Base-by-base conservation (phyloP, 176 grass and related monocot species). In the Ensete ventricosum region DNA sequence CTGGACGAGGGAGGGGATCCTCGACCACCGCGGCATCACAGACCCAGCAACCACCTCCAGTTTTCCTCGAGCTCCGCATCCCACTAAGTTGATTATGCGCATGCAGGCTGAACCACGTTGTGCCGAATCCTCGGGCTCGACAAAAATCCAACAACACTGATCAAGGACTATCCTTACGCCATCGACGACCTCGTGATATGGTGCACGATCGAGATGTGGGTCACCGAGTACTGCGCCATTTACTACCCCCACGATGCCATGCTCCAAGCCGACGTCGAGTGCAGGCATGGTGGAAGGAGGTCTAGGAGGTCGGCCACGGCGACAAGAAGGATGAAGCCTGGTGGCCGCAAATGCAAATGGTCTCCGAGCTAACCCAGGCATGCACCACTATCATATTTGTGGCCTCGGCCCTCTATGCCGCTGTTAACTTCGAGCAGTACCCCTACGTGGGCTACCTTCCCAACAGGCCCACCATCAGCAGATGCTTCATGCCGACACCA, bases 361-460 rank as follows among this genome's bases (percentile, higher is more conserved):
- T 96, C 16, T 0, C 77, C 0, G 92, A 96, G 76, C 86, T 96
- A 54, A 59, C 25, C 20, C 24, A 75, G 54, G 43, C 48, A 1
- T 79, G 77, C 66, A 92, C 83, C 53, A 92, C 74, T 68, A 92
- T 96, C 58, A 92, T 96, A 53, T 96, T 89, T 89, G 78, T 92
- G 48, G 88, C 89, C 34, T 92, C 89, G 20, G 87, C 83, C 11
- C 89, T 92, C 67, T 89, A 96, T 54, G 85, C 89, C 13, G 93
- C 89, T 16, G 80, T 92, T 13, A 96, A 96, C 78, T 96, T 96
- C 77, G 89, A 89, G 1, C 93, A 92, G 73, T 96, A 96, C 83
- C 89, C 85, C 22, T 96, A 68, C 76, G 87, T 12, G 34, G 89
- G 93, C 1, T 96, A 92, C 87, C 89, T 92, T 83, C 93, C 93